These are phyloP conservation scores for Alternaria triticimaculans DNA, from an alignment of 2,329 filamentous ascomycete genomes.

Conservation along the genomic window DNA sequence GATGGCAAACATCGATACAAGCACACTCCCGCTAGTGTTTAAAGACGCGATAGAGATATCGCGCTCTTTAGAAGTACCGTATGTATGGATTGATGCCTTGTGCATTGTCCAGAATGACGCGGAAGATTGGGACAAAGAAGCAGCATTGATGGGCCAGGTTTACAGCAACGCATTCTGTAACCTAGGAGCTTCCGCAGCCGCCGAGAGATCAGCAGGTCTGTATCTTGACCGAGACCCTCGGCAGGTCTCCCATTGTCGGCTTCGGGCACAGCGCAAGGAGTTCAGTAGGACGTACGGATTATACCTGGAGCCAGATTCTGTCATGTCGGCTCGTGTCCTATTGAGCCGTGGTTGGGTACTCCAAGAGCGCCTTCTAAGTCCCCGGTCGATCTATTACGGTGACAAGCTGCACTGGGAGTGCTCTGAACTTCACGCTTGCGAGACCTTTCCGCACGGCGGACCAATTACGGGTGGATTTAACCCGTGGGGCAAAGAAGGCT, in stretches of 20 bases:
- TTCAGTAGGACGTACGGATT: not conserved
- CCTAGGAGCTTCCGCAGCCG: not conserved
- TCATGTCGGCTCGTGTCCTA: not conserved
- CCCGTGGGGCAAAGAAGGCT: not conserved
- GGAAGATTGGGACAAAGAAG: not conserved
- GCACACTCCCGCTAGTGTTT: not conserved
- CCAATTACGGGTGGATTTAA: rapidly evolving
- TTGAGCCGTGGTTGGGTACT: not conserved
- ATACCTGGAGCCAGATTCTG: not conserved
- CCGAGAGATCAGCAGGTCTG: not conserved
- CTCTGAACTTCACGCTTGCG: not conserved
- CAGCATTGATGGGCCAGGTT: not conserved
- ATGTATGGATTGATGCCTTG: not conserved
- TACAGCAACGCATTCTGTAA: not conserved
- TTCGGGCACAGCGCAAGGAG: not conserved
- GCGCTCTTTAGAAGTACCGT: not conserved
- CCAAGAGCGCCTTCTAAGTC: not conserved
- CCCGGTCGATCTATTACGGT: not conserved
- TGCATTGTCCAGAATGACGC: not conserved
- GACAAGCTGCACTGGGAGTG: not conserved
- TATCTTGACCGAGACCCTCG: not conserved
- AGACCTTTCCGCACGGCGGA: not conserved
- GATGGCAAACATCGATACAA: not conserved
- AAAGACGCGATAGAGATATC: not conserved
- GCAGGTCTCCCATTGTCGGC: not conserved